Conservation (phyloP, 495 filamentous ascomycete species). For the Penicillium antarcticum region DNA sequence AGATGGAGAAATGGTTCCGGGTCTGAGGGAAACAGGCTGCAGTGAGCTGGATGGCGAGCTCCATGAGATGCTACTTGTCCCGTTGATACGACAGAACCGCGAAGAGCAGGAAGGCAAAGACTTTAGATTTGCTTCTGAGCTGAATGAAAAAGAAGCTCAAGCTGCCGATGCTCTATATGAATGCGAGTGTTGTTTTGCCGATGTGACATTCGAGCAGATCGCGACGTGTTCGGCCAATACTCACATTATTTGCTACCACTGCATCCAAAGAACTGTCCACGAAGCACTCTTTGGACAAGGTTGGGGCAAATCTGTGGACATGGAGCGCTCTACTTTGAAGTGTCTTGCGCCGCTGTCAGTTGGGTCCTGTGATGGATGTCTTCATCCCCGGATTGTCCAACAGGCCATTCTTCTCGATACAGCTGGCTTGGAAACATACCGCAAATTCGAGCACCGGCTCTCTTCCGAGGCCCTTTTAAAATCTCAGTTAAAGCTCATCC, state of each 20-base stretch:
- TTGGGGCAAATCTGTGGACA: slow-evolving; percentile 76
- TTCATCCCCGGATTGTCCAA: slow-evolving; percentile 64
- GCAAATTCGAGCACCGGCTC: slow-evolving; percentile 71
- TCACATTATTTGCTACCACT: slow-evolving; percentile 84
- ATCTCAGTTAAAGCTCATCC: slow-evolving; percentile 69
- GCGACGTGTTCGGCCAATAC: slow-evolving; percentile 65
- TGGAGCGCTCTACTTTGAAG: slow-evolving; percentile 64
- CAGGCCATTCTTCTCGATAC: slow-evolving; percentile 66
- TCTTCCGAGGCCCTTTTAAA: slow-evolving; percentile 69
- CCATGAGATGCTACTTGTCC: slow-evolving; percentile 60
- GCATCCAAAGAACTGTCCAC: slow-evolving; percentile 71
- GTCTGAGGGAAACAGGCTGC: slow-evolving; percentile 67
- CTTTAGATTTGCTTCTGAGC: slow-evolving; percentile 54
- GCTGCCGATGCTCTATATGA: slow-evolving; percentile 69
- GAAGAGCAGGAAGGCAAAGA: slow-evolving; percentile 62
- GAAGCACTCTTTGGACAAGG: slow-evolving; percentile 92
- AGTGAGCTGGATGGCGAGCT: slow-evolving; percentile 81
- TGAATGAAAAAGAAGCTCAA: slow-evolving; percentile 77
- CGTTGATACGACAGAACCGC: slow-evolving; percentile 52
- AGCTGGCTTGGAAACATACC: slow-evolving; percentile 64
- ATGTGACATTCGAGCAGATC: slow-evolving; percentile 77
- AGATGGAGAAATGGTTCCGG: slow-evolving; percentile 50
- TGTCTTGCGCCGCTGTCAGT: slow-evolving; percentile 70
- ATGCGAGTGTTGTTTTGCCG: slow-evolving; percentile 85
- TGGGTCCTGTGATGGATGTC: slow-evolving; percentile 67